Conservation (phyloP, 306 rosid species). For the Cucumis cinereus region DNA sequence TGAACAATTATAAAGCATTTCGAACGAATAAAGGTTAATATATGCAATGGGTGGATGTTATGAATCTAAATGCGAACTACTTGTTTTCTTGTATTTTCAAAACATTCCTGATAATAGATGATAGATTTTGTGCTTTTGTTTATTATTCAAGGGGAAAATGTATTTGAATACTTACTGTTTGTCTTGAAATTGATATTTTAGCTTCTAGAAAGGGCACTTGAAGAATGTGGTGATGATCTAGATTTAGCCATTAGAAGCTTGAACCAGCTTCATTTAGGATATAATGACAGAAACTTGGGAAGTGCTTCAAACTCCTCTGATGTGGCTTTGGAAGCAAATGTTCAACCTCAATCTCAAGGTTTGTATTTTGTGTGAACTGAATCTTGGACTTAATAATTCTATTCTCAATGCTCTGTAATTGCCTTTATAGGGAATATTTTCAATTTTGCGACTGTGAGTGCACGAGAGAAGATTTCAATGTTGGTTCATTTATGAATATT, state of each 20-base stretch:
- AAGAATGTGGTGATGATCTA: conserved; percentile 62
- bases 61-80: background rate
- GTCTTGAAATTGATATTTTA: conserved; percentile 10
- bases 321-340: conserved; percentile 16
- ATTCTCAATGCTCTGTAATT: background rate
- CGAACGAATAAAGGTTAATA: background rate
- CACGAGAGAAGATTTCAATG: background rate
- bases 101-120: background rate
- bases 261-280: conserved; percentile 46
- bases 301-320: conserved; percentile 21
- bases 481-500: background rate
- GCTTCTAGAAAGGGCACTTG: conserved; percentile 64
- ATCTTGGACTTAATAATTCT: background rate
- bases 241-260: conserved; percentile 68
- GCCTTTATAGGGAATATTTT: background rate
- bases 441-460: background rate
- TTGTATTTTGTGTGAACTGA: background rate
- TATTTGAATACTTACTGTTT: background rate
- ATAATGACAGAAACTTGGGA: conserved; percentile 13
- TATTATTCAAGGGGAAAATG: background rate
- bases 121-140: background rate
- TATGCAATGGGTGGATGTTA: background rate
- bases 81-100: background rate
- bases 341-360: conserved; percentile 34
- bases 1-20: background rate